Percentiles rank a stretch among this genome's conserved stretches.
Evolutionary conservation across 176 grass and related monocot species (phyloP).

Genomic region (Chloris gayana): DNA sequence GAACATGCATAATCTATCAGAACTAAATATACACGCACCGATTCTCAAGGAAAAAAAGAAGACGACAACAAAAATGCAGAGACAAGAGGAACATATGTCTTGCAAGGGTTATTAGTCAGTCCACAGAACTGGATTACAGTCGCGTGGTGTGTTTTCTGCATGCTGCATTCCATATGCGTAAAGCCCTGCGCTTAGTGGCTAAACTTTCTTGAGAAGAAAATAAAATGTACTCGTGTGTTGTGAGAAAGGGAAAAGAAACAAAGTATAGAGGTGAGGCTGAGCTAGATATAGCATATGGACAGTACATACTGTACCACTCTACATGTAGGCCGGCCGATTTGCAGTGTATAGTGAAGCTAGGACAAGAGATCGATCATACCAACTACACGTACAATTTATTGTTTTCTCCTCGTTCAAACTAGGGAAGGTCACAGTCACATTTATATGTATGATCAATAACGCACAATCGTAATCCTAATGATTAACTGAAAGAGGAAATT

Average conservation of each 20-base stretch:
- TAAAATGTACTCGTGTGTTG: background rate
- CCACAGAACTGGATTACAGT: background rate
- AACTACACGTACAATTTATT: background rate
- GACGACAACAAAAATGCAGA: too few species aligned
- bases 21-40: background rate
- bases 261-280: slow-evolving; percentile 51
- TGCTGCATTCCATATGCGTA: background rate
- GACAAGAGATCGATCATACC: slow-evolving; percentile 51
- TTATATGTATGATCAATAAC: background rate
- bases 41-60: too few species aligned
- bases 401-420: background rate
- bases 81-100: background rate
- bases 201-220: background rate
- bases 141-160: too few species aligned
- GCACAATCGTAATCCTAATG: background rate
- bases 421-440: too few species aligned
- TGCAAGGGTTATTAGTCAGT: slow-evolving; percentile 3
- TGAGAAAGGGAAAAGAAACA: slow-evolving; percentile 27
- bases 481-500: background rate
- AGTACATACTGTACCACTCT: slow-evolving; percentile 57
- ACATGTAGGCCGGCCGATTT: slow-evolving; percentile 51
- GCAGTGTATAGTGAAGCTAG: slow-evolving; percentile 28
- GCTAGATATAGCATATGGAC: slow-evolving; percentile 46
- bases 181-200: background rate
- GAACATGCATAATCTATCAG: too few species aligned